Conservation (phyloP, 1,284 basidiomycete genomes). For the Ustilago shanxiensis region DNA sequence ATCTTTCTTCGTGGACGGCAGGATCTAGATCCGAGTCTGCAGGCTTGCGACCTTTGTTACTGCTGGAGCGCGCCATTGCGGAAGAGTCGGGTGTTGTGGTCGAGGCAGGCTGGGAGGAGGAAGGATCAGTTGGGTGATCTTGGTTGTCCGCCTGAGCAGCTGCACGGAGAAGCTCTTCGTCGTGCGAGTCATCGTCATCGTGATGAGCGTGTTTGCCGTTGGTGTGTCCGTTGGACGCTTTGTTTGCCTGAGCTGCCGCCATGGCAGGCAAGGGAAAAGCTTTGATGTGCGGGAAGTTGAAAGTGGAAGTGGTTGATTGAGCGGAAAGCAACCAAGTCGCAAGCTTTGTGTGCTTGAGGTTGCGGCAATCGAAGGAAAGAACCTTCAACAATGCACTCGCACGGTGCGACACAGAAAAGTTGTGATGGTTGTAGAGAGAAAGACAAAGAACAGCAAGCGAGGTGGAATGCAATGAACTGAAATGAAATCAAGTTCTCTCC, state of each 20-base stretch:
- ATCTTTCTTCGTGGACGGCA: constrained; percentile 50
- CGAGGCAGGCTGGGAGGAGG: not conserved
- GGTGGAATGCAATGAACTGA: not conserved
- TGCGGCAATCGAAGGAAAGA: not conserved
- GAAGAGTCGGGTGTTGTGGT: constrained; percentile 15
- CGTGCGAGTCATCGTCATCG: constrained; percentile 36
- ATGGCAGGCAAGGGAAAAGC: constrained; percentile 7
- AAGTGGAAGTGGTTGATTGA: not conserved
- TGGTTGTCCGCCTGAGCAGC: constrained; percentile 44
- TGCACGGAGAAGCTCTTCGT: constrained; percentile 74
- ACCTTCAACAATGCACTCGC: not conserved
- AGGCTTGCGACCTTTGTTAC: constrained; percentile 16
- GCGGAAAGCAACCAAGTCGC: constrained; percentile 1
- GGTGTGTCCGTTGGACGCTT: constrained; percentile 14
- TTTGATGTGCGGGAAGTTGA: constrained; percentile 12
- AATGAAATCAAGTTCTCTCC: not conserved
- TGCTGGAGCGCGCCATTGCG: constrained; percentile 28
- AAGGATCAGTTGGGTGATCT: constrained; percentile 15
- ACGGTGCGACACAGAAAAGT: too few species aligned
- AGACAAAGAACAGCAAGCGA: too few species aligned
- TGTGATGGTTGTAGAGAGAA: too few species aligned
- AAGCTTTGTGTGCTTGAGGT: not conserved
- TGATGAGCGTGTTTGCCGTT: constrained; percentile 21
- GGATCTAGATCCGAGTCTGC: constrained; percentile 39
- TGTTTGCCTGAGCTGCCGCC: constrained; percentile 16